These are phyloP conservation scores for Krasilnikovozyma curviuscula DNA, from an alignment of 768 basidiomycete species.

Conservation along the genomic window DNA sequence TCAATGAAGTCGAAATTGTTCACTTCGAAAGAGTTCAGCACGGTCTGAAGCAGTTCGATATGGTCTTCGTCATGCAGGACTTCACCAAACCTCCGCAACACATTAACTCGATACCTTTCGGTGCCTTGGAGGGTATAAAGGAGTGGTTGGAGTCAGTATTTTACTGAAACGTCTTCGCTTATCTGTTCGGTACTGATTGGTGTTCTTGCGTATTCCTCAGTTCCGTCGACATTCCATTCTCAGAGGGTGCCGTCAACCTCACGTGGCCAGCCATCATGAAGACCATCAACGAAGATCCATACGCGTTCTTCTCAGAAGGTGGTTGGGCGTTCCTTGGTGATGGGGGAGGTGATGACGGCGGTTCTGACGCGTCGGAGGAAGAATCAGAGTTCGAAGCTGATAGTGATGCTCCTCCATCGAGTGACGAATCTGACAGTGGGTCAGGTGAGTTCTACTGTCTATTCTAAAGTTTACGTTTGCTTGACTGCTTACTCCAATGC, in stretches of 20 bases:
- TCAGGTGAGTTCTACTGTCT: slow-evolving; percentile 12
- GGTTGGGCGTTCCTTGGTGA: slow-evolving; percentile 81
- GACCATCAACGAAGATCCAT: slow-evolving; percentile 42
- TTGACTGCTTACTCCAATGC: too few relatives aligned
- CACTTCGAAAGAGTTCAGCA: slow-evolving; percentile 95
- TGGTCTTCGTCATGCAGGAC: slow-evolving; percentile 92
- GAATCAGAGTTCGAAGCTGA: slow-evolving; percentile 41
- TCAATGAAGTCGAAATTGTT: slow-evolving; percentile 86
- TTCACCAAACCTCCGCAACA: slow-evolving; percentile 81
- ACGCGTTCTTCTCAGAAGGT: slow-evolving; percentile 87
- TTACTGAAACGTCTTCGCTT: slow-evolving; percentile 10
- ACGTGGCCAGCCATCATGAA: slow-evolving; percentile 99
- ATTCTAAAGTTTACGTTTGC: not conserved
- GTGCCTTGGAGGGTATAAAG: slow-evolving; percentile 80
- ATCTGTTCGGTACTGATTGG: slow-evolving; percentile 2
- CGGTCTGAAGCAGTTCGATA: slow-evolving; percentile 85
- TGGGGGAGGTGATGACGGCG: slow-evolving; percentile 50
- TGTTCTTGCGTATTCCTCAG: slow-evolving; percentile 30
- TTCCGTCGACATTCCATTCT: slow-evolving; percentile 89
- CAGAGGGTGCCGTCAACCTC: slow-evolving; percentile 88
- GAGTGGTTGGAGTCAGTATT: slow-evolving; percentile 85
- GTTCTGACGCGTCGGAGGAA: slow-evolving; percentile 35
- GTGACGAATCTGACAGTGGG: slow-evolving; percentile 20
- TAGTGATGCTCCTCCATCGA: slow-evolving; percentile 9
- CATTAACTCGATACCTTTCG: slow-evolving; percentile 83